Evolutionary conservation across 371 early-diverging fungal species (phyloP).

Genomic region (Rhizopus stolonifer): DNA sequence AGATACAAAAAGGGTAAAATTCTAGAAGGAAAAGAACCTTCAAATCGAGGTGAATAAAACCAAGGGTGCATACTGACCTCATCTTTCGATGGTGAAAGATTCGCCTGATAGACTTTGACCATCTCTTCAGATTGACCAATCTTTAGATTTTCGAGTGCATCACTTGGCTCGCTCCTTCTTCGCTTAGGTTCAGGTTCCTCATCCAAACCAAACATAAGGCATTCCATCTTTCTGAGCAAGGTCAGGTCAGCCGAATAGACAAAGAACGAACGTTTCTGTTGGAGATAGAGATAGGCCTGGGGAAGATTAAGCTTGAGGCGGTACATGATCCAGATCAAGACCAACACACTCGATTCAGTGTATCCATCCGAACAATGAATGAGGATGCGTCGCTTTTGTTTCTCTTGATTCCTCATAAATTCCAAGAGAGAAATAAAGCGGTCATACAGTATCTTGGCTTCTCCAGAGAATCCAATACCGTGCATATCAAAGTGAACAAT

Average conservation of each 20-base stretch:
- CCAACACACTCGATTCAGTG: conserved; percentile 57
- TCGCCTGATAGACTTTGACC: neutral
- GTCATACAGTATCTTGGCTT: conserved; percentile 19
- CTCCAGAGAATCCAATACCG: conserved; percentile 27
- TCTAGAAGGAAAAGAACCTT: conserved; percentile 66
- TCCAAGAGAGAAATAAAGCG: conserved; percentile 31
- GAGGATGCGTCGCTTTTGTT: conserved; percentile 38
- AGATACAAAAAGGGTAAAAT: conserved; percentile 64
- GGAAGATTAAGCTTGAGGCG: conserved; percentile 48
- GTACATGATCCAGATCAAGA: conserved; percentile 57
- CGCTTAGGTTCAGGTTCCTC: conserved; percentile 20
- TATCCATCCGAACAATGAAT: conserved; percentile 69
- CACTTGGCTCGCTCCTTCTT: conserved; percentile 9
- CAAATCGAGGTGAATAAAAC: conserved; percentile 64
- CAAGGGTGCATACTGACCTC: conserved; percentile 41
- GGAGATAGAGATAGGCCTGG: conserved; percentile 60
- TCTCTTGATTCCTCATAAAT: conserved; percentile 43
- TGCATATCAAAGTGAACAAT: conserved; percentile 57
- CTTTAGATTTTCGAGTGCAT: neutral
- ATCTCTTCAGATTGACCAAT: conserved; percentile 1
- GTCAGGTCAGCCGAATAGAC: conserved; percentile 58
- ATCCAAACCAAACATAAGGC: conserved; percentile 12
- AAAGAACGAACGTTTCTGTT: conserved; percentile 60
- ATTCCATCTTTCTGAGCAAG: conserved; percentile 38
- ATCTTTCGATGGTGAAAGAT: conserved; percentile 15